Evolutionary conservation across 495 filamentous ascomycete species (phyloP), one percentile per base, ranked within the genome.

Genomic region (Letharia columbiana): DNA sequence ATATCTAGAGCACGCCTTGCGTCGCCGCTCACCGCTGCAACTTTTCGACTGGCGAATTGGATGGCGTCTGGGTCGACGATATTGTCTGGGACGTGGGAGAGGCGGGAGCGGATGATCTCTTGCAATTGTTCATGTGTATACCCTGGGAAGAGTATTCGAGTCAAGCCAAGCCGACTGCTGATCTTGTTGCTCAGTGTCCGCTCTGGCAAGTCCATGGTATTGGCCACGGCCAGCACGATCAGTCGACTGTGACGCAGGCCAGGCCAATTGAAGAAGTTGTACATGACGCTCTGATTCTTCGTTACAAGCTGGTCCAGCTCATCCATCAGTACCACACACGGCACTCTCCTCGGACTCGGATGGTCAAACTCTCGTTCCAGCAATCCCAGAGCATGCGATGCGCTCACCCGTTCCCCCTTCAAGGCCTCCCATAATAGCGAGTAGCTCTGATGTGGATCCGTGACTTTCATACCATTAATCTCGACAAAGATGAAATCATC

Each of bases 231-330:
- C 1, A 99, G 83, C 17, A 99, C 95, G 73, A 98, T 96, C 44
- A 99, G 82, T 57, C 91, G 84, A 40, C 90, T 94, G 73, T 99
- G 91, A 44, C 89, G 85, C 28, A 96, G 83, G 28, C 87, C 87
- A n/a, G 95, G 95, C 95, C 95, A 99, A 72, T 99, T 99, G 84
- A 99, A 99, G 76, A 99, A 99, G 73, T 99, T 99, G 79, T 99
- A 99, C 95, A 99, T 99, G 73, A 99, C 95, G 37, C 90, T 91
- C 71, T 99, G 95, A 72, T 94, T 96, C 67, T 91, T 92, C 31
- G 95, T 99, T 4, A 97, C 95, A 7, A 99, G 84, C 73, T 99
- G 95, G 76, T 99, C 95, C 50, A 99, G 83, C 78, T 99, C 95
- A 72, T 99, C 95, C 95, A 99, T 99, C 50, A 99, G 78, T 11